These are phyloP conservation scores for Solanum pinnatisectum DNA, from an alignment of 257 asterid species.

Conservation along the genomic window DNA sequence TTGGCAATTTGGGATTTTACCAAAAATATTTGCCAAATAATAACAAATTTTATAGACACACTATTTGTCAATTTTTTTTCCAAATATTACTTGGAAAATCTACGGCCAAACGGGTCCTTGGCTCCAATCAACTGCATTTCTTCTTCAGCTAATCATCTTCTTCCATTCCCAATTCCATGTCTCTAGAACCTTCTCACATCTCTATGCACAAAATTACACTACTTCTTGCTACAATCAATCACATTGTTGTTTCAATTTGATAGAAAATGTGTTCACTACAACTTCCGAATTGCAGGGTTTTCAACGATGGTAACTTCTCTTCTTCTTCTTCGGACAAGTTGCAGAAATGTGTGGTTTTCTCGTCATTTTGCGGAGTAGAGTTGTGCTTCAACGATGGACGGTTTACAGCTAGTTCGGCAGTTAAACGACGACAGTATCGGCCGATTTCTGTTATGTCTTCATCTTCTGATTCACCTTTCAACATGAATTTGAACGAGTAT, in stretches of 20 bases:
- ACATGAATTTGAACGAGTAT: constrained; percentile 82
- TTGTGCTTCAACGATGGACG: constrained; percentile 19
- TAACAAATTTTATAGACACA: too few relatives aligned
- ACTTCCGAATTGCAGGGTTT: constrained; percentile 33
- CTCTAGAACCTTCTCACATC: constrained; percentile 15
- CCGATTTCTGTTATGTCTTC: constrained; percentile 28
- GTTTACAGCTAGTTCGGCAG: not conserved
- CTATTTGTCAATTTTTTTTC: too few relatives aligned
- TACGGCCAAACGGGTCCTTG: not conserved
- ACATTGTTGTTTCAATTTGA: not conserved
- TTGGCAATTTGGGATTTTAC: too few relatives aligned
- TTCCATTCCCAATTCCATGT: not conserved
- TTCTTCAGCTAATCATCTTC: constrained; percentile 17
- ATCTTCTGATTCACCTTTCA: constrained; percentile 14
- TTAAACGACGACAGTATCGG: constrained; percentile 5
- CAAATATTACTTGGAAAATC: too few relatives aligned
- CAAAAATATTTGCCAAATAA: too few relatives aligned
- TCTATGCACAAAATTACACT: constrained; percentile 6
- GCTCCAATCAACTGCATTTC: constrained; percentile 20
- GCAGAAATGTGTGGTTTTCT: constrained; percentile 1
- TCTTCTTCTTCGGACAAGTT: not conserved
- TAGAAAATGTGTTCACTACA: constrained; percentile 43
- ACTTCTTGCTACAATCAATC: not conserved
- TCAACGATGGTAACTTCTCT: constrained; percentile 11
- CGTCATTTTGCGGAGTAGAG: constrained; percentile 39